A percentile compares a stretch with the other conserved stretches of the same genome.
Conservation (phyloP, 2,329 filamentous ascomycete species). For the Colletotrichum lini region DNA sequence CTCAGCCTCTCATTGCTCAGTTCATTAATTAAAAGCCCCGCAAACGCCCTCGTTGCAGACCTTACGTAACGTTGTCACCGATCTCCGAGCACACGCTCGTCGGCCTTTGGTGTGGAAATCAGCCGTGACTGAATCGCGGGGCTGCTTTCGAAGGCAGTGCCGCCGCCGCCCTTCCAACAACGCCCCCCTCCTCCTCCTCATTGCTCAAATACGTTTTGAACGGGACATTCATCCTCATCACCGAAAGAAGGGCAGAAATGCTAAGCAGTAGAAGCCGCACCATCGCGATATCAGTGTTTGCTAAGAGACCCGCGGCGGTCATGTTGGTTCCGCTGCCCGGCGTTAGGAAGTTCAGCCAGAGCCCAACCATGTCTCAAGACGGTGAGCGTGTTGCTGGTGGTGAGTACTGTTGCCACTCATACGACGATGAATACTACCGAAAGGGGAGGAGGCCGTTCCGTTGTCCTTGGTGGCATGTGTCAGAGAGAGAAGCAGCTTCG, state of each 20-base stretch:
- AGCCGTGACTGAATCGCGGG: neutral
- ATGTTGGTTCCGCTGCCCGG: neutral
- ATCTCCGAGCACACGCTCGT: conserved; percentile 7
- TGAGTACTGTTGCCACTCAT: conserved; percentile 1
- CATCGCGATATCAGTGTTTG: neutral
- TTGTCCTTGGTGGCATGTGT: neutral
- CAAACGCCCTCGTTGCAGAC: neutral
- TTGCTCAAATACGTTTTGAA: neutral
- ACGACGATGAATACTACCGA: neutral
- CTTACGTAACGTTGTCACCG: conserved; percentile 14
- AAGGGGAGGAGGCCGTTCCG: no score
- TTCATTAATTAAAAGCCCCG: conserved; percentile 2
- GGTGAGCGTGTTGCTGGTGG: conserved; percentile 4
- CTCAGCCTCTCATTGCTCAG: no score
- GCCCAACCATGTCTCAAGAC: conserved; percentile 17
- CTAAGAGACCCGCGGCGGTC: conserved; percentile 4
- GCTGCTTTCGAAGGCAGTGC: neutral
- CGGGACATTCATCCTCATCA: neutral
- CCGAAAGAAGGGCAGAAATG: neutral
- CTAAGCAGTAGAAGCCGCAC: neutral
- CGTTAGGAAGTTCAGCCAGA: conserved; percentile 1
- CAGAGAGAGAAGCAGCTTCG: no score
- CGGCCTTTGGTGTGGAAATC: neutral
- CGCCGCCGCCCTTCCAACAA: no score
- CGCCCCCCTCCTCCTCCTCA: neutral